Evolutionary conservation across 257 asterid genomes (phyloP).

Genomic region (Scutellaria galericulata): DNA sequence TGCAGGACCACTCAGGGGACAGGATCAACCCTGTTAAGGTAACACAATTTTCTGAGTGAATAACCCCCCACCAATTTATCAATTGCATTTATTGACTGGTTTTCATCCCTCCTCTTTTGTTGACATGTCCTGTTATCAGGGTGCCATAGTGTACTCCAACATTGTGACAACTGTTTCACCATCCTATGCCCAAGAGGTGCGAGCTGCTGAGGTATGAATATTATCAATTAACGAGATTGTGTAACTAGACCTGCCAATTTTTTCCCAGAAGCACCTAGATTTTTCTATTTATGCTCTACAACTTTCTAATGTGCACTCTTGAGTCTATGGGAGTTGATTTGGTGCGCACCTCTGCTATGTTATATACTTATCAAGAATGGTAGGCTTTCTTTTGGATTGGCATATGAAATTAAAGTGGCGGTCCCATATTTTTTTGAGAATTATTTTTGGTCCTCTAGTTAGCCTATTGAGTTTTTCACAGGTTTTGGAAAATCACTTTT

Average conservation of each 20-base stretch:
- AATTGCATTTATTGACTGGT: constrained; percentile 11
- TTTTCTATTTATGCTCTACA: not conserved
- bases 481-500: no score
- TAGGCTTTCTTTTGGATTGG: constrained; percentile 11
- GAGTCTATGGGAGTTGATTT: constrained; percentile 10
- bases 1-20: constrained; percentile 87
- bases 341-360: constrained; percentile 5
- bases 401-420: not conserved
- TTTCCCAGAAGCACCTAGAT: not conserved
- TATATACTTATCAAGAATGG: not conserved
- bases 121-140: constrained; percentile 54
- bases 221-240: constrained; percentile 10
- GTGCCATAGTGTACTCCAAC: constrained; percentile 95
- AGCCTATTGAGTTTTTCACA: no score
- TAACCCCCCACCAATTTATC: not conserved
- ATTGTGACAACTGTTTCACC: constrained; percentile 98
- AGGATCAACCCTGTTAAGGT: constrained; percentile 94
- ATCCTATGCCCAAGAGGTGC: constrained; percentile 95
- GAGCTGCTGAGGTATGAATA: constrained; percentile 69
- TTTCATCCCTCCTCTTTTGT: constrained; percentile 27
- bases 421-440: not conserved
- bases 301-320: not conserved
- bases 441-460: no score
- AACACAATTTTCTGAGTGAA: not conserved
- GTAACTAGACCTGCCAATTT: not conserved